Evolutionary conservation across 331 rosid species (phyloP), one percentile per base, ranked within the genome.

Genomic region (Arachis monticola): DNA sequence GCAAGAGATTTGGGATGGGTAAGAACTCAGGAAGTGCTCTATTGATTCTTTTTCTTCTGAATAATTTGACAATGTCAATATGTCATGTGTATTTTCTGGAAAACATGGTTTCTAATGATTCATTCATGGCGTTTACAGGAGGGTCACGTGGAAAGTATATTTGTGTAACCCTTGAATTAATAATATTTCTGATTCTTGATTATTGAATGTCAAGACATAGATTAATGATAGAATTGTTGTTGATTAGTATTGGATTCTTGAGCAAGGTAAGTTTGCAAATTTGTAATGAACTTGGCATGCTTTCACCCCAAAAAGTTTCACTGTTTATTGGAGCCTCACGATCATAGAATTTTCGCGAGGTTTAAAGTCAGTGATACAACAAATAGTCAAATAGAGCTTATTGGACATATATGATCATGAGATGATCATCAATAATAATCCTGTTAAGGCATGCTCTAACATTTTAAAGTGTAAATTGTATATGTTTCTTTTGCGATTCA

Each of bases 1-100:
- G 65, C 68, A 84, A 58, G 41, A 70, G 59, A 32, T 83, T 86
- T 69, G 93, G 90, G 72, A 75, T 73, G 73, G 90, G 89, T 86
- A 78, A 83, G 86, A 85, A 65, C 77, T 73, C 65, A 42, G 51
- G 8, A 63, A 46, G 10, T 60, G 62, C 32, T 79, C 57, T 60
- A 13, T 68, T 80, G 65, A 10, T 70, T 11, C 13, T 67, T 27
- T 68, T 52, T 59, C 66, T 66, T 12, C 38, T 40, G 73, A 70
- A 48, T 59, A 30, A 8, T 48, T 56, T 8, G 41, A 38, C 7
- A 51, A 35, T 74, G 58, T 8, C 64, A 38, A 3, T 40, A 35
- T 74, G 58, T 30, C 64, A 9, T 59, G 9, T 59, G 40, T 59
- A 59, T 27, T 27, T 14, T 31, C 61, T 61, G 48, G 53, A 73